phyloP scores from a whole-genome alignment of 768 basidiomycete species.

The Coprinellus micaceus region DNA sequence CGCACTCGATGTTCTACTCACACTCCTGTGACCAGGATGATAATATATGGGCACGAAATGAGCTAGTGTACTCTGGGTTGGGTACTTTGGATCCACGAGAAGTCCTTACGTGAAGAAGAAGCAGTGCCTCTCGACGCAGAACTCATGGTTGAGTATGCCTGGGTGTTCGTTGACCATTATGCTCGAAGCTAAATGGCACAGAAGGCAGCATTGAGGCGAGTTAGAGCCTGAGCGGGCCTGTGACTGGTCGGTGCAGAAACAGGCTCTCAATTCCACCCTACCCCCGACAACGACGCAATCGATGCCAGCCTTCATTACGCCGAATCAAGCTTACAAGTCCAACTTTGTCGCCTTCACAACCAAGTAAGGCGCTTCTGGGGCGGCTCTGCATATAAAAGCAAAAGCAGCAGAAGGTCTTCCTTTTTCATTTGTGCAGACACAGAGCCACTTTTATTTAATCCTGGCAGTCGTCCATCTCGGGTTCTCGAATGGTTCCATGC shows the following conservation, averaged over 20 bases:
- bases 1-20: too few relatives aligned
- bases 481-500: conserved; percentile 1
- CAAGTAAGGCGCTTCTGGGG: conserved; percentile 4
- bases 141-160: neutral
- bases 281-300: too few relatives aligned
- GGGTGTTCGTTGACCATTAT: neutral
- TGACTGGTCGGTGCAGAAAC: too few relatives aligned
- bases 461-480: conserved; percentile 1
- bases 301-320: neutral
- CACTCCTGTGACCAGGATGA: too few relatives aligned
- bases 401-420: conserved; percentile 2
- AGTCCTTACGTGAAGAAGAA: neutral
- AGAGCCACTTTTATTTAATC: conserved; percentile 4
- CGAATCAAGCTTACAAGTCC: neutral
- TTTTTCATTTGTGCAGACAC: conserved; percentile 3
- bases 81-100: too few relatives aligned
- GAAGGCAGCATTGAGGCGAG: too few relatives aligned
- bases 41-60: too few relatives aligned
- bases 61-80: too few relatives aligned
- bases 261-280: too few relatives aligned
- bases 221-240: too few relatives aligned
- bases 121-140: neutral
- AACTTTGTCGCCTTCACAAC: conserved; percentile 6
- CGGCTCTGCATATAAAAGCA: neutral
- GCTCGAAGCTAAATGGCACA: neutral